A percentile compares a stretch with the other conserved stretches of the same genome.
These are phyloP conservation scores for Candida boidinii DNA, from an alignment of 805 yeast genomes.

Conservation along the genomic window DNA sequence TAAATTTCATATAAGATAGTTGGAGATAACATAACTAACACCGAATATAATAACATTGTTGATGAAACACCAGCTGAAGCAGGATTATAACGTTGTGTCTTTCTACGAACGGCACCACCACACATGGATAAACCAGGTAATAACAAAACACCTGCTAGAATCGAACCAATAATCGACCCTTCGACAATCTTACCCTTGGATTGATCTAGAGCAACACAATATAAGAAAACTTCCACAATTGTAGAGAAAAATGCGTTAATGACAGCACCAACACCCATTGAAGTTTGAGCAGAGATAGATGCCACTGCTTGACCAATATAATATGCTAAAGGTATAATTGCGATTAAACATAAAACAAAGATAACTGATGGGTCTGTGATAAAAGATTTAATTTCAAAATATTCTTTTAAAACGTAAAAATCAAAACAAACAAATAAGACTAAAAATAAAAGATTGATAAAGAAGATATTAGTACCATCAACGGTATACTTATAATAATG, in stretches of 20 bases:
- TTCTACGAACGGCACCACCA: conserved; percentile 88
- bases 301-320: conserved; percentile 99
- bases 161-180: conserved; percentile 92
- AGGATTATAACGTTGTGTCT: conserved; percentile 93
- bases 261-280: conserved; percentile 98
- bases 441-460: conserved; percentile 72
- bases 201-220: conserved; percentile 84
- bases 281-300: conserved; percentile 94
- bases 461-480: conserved; percentile 91
- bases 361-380: conserved; percentile 57
- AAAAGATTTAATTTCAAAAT: conserved; percentile 27
- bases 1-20: conserved; percentile 83
- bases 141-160: conserved; percentile 83
- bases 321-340: conserved; percentile 90
- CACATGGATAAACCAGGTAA: conserved; percentile 96
- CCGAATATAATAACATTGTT: conserved; percentile 87
- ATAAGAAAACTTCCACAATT: conserved; percentile 84
- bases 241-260: conserved; percentile 97
- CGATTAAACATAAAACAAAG: conserved; percentile 68
- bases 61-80: conserved; percentile 95
- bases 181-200: conserved; percentile 85
- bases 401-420: conserved; percentile 52
- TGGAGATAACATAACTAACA: conserved; percentile 88
- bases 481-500: conserved; percentile 95
- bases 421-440: conserved; percentile 81